Conservation (phyloP, 2,329 filamentous ascomycete genomes). For the Truncatella angustata region DNA sequence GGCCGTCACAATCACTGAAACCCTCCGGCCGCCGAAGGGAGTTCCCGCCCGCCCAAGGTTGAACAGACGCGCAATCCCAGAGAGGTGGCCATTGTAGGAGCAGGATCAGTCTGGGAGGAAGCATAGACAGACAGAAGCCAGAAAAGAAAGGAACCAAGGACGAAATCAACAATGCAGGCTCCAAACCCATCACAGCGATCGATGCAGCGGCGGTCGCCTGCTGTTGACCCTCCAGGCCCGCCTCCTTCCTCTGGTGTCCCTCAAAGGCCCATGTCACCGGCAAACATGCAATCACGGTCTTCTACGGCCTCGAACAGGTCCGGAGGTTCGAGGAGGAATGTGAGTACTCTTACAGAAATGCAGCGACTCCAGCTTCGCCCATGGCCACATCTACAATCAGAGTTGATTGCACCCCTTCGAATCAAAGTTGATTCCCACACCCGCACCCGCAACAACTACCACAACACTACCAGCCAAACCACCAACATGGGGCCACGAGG, state of each 20-base stretch:
- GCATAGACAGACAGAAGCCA: no score
- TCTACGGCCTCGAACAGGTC: constrained; percentile 67
- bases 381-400: constrained; percentile 7
- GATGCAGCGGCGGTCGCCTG: constrained; percentile 63
- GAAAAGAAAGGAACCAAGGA: no score
- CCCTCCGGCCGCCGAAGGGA: not conserved
- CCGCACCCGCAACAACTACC: no score
- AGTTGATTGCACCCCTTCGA: not conserved
- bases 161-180: no score
- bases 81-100: not conserved
- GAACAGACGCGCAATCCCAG: constrained; percentile 17
- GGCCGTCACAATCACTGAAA: constrained; percentile 1
- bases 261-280: constrained; percentile 59
- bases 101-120: no score
- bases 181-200: constrained; percentile 50
- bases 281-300: constrained; percentile 56
- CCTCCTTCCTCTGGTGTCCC: constrained; percentile 49
- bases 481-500: no score
- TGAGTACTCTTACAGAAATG: constrained; percentile 50
- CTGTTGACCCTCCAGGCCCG: constrained; percentile 53
- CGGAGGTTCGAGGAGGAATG: constrained; percentile 53
- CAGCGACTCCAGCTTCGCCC: no score
- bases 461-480: no score
- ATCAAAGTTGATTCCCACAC: not conserved
- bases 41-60: constrained; percentile 13